Conservation (phyloP, 306 rosid genomes). For the Gillenia trifoliata region DNA sequence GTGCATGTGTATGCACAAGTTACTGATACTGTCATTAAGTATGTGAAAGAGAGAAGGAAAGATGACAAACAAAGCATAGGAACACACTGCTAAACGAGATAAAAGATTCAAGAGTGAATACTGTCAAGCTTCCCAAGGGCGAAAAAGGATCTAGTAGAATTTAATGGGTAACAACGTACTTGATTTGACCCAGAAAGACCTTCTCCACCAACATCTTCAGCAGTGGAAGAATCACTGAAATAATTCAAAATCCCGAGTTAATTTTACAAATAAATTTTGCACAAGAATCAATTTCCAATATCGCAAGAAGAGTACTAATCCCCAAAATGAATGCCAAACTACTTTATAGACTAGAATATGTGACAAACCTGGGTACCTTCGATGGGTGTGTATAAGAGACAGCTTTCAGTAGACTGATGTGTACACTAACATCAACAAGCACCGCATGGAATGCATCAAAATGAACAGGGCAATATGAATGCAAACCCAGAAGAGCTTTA, state of each 20-base stretch:
- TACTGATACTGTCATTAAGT: not conserved
- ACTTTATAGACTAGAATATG: slow-evolving; percentile 25
- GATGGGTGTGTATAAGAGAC: slow-evolving; percentile 33
- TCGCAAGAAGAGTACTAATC: not conserved
- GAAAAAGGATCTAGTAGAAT: slow-evolving; percentile 2
- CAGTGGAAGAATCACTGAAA: slow-evolving; percentile 41
- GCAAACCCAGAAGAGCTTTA: slow-evolving; percentile 79
- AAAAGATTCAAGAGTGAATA: not conserved
- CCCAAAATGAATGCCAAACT: slow-evolving; percentile 4
- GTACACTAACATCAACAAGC: slow-evolving; percentile 75
- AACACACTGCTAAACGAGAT: not conserved
- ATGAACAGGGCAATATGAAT: slow-evolving; percentile 81
- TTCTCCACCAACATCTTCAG: slow-evolving; percentile 30
- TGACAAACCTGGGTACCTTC: slow-evolving; percentile 67
- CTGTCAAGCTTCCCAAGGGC: slow-evolving; percentile 8
- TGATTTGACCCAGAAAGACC: slow-evolving; percentile 31
- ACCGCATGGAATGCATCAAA: slow-evolving; percentile 80
- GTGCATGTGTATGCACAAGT: not conserved
- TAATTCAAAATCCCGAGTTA: slow-evolving; percentile 23
- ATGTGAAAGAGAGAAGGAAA: not conserved
- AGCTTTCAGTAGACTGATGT: slow-evolving; percentile 60
- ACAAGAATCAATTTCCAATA: not conserved
- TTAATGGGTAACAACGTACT: slow-evolving; percentile 37
- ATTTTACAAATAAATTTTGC: not conserved
- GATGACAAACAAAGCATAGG: not conserved